phyloP scores from a whole-genome alignment of 202 grass and related monocot genomes.

The Zizania palustris region DNA sequence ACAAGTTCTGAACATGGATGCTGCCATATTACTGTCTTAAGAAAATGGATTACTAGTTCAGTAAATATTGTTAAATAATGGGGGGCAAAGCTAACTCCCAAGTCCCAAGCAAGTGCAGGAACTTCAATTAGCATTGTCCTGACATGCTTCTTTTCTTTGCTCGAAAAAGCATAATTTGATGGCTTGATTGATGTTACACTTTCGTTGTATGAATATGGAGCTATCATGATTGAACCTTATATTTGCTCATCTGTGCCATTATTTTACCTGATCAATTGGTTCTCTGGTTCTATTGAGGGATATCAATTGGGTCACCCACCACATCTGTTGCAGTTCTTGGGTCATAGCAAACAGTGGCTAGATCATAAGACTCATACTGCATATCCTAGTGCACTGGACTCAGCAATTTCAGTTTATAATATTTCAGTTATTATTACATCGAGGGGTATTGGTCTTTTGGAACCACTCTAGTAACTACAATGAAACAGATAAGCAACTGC shows the following conservation, averaged over 20 bases:
- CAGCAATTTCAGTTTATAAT: not conserved
- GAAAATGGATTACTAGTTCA: conserved; percentile 6
- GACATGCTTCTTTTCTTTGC: not conserved
- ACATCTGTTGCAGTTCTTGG: not conserved
- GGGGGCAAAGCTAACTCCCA: conserved; percentile 26
- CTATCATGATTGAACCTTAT: not conserved
- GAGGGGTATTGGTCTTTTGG: not conserved
- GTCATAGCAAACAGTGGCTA: not conserved
- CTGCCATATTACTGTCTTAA: not conserved
- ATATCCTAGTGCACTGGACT: not conserved
- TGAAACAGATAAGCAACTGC: not conserved
- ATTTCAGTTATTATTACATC: not conserved
- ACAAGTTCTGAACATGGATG: conserved; percentile 33
- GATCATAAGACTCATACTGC: not conserved
- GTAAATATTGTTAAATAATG: not conserved
- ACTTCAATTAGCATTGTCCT: conserved; percentile 39
- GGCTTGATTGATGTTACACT: conserved; percentile 17
- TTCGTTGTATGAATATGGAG: not conserved
- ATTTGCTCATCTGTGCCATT: not conserved
- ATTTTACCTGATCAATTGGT: not conserved
- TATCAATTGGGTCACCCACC: not conserved
- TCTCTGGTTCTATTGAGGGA: not conserved
- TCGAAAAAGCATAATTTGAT: not conserved
- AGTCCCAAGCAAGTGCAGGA: conserved; percentile 39
- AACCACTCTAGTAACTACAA: not conserved